phyloP scores from a whole-genome alignment of 495 filamentous ascomycete species.

The Daldinia loculata region DNA sequence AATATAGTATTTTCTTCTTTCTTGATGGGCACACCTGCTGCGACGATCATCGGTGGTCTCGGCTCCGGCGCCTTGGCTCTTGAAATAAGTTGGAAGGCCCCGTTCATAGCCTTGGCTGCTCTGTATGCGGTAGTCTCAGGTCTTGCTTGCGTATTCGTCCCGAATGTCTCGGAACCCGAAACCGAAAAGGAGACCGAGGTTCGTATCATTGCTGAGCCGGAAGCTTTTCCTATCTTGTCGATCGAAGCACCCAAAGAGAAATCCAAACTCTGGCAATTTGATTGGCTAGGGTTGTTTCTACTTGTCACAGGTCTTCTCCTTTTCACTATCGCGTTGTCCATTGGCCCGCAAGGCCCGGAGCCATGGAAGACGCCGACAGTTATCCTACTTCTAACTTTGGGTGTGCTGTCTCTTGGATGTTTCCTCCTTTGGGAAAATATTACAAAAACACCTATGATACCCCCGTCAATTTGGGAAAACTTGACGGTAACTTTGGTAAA shows the following conservation, averaged over 20 bases:
- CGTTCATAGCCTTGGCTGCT: constrained; percentile 65
- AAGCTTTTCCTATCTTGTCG: constrained; percentile 63
- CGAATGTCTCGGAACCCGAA: constrained; percentile 37
- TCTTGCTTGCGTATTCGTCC: constrained; percentile 41
- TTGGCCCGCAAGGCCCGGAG: constrained; percentile 49
- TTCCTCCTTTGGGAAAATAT: constrained; percentile 66
- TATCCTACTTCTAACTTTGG: constrained; percentile 63
- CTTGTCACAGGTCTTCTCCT: constrained; percentile 47
- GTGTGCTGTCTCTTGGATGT: constrained; percentile 57
- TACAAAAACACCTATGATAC: constrained; percentile 46
- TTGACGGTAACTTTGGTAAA: constrained; percentile 47
- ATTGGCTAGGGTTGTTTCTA: constrained; percentile 46
- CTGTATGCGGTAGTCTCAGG: constrained; percentile 49
- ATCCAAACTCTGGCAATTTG: constrained; percentile 43
- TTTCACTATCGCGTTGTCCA: constrained; percentile 47
- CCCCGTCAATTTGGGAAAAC: constrained; percentile 48
- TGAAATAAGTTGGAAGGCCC: constrained; percentile 65
- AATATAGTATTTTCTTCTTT: constrained; percentile 72
- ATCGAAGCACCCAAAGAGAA: constrained; percentile 58
- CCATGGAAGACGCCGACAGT: constrained; percentile 68
- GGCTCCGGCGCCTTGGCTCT: constrained; percentile 65
- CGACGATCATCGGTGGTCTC: constrained; percentile 68
- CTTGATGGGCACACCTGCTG: constrained; percentile 68
- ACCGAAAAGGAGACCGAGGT: constrained; percentile 41
- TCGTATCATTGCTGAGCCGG: constrained; percentile 57